Evolutionary conservation across 441 rosid genomes (phyloP).

Genomic region (Populus hybrid): DNA sequence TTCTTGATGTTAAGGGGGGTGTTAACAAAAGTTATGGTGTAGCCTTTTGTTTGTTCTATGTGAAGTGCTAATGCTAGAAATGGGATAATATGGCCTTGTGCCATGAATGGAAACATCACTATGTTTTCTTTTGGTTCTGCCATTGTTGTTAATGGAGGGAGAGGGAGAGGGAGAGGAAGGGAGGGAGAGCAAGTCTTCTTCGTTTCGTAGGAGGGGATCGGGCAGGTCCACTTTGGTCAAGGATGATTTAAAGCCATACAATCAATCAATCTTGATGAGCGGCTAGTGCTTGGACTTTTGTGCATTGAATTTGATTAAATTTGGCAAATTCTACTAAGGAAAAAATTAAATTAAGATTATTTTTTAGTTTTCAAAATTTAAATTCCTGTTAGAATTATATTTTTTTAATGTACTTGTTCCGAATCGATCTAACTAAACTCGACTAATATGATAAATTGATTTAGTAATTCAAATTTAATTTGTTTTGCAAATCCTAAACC

Average conservation of each 20-base stretch:
- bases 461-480: too few relatives aligned
- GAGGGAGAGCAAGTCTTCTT: too few relatives aligned
- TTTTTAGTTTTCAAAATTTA: too few relatives aligned
- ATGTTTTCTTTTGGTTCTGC: conserved; percentile 27
- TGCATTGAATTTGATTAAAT: not conserved
- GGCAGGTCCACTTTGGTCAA: not conserved
- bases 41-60: conserved; percentile 35
- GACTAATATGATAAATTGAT: too few relatives aligned
- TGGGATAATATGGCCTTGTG: conserved; percentile 79
- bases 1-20: conserved; percentile 58
- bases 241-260: not conserved
- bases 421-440: too few relatives aligned
- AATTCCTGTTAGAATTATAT: too few relatives aligned
- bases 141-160: conserved; percentile 15
- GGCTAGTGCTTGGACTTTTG: not conserved
- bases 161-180: not conserved
- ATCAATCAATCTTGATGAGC: not conserved
- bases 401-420: too few relatives aligned
- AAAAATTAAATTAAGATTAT: too few relatives aligned
- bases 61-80: conserved; percentile 64
- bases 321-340: not conserved
- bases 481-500: too few relatives aligned
- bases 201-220: not conserved
- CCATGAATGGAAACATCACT: conserved; percentile 78
- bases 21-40: conserved; percentile 40